Percentiles rank a stretch among this genome's conserved stretches.
Evolutionary conservation across 2,329 filamentous ascomycete species (phyloP).

Genomic region (Cladosporium austrohemisphaericum): DNA sequence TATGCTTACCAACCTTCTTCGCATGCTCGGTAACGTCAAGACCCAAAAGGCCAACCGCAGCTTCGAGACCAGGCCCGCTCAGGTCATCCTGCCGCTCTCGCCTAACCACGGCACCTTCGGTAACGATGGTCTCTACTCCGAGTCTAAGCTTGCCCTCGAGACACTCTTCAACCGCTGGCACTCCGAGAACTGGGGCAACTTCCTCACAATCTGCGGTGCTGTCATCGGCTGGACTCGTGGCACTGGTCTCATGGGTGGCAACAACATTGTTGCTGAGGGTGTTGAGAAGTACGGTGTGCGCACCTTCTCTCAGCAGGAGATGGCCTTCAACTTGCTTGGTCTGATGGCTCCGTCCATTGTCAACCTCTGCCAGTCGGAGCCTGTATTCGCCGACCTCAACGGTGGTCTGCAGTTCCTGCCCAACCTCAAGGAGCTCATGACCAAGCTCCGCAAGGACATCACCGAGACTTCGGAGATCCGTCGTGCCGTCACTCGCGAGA

Average conservation of each 20-base stretch:
- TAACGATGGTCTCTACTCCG: slow-evolving; percentile 95
- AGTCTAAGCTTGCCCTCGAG: slow-evolving; percentile 95
- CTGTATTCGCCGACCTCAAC: slow-evolving; percentile 95
- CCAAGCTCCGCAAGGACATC: slow-evolving; percentile 85
- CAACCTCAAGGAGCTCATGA: slow-evolving; percentile 92
- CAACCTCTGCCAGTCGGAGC: slow-evolving; percentile 91
- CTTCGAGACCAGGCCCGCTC: slow-evolving; percentile 91
- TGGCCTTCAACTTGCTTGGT: slow-evolving; percentile 97
- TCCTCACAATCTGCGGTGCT: slow-evolving; percentile 95
- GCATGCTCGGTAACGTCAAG: slow-evolving; percentile 87
- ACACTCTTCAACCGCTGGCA: slow-evolving; percentile 98
- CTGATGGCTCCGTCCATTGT: slow-evolving; percentile 93
- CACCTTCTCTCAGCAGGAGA: slow-evolving; percentile 98
- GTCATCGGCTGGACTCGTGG: slow-evolving; percentile 99
- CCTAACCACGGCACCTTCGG: slow-evolving; percentile 99
- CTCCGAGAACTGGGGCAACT: slow-evolving; percentile 94
- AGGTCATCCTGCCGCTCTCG: slow-evolving; percentile 92
- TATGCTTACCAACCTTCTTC: slow-evolving; percentile 95
- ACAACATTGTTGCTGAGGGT: slow-evolving; percentile 95
- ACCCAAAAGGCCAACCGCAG: slow-evolving; percentile 80
- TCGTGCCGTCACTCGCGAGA: slow-evolving; percentile 92
- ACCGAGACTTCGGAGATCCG: slow-evolving; percentile 93
- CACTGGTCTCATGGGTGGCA: slow-evolving; percentile 94
- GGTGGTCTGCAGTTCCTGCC: slow-evolving; percentile 96
- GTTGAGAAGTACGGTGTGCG: slow-evolving; percentile 95